Evolutionary conservation across 2,329 filamentous ascomycete species (phyloP), one percentile per base, ranked within the genome.

Genomic region (Blastomyces parvus): DNA sequence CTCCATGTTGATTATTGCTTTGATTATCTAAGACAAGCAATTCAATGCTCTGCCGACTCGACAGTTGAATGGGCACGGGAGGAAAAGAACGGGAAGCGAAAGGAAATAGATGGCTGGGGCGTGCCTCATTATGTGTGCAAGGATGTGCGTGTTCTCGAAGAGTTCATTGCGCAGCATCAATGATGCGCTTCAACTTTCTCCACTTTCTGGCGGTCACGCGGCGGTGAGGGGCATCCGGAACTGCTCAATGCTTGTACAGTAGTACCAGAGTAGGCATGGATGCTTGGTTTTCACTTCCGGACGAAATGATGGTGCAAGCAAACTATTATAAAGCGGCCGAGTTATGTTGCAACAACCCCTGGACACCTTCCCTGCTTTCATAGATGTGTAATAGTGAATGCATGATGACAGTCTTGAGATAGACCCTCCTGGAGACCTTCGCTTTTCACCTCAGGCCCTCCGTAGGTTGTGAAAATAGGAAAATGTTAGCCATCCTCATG

Each of bases 31-130:
- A 61, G 66, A 19, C 66, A 68, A 58, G 64, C 63, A 14, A 40
- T 68, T 17, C 61, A 65, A 42, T 67, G 66, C 46, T 57, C 62
- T 44, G 63, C 64, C 11, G 67, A 68, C 55, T 63, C 65, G 40
- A 68, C 64, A 36, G 59, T 67, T 27, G 66, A 68, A 42, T 61
- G 59, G 59, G 19, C 46, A 9, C 46, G 50, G 30, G 50, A 30
- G 46, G 59, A 61, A n/a, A 36, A 25, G 30, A 38, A 61, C 59
- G 59, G 59, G n/a, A 25, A 25, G 30, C 6, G 22, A n/a, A 30
- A 17, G 36, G 30, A 36, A 30, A 44, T 53, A 17, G 59, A 61
- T 42, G 59, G 59, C 1, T 61, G 59, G 59, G 59, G 59, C 14
- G 36, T 61, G 7, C 46, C 46, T 7, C 59, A 61, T 40, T 14